Conservation (phyloP, 768 basidiomycete genomes). For the Trametopsis cervina region DNA sequence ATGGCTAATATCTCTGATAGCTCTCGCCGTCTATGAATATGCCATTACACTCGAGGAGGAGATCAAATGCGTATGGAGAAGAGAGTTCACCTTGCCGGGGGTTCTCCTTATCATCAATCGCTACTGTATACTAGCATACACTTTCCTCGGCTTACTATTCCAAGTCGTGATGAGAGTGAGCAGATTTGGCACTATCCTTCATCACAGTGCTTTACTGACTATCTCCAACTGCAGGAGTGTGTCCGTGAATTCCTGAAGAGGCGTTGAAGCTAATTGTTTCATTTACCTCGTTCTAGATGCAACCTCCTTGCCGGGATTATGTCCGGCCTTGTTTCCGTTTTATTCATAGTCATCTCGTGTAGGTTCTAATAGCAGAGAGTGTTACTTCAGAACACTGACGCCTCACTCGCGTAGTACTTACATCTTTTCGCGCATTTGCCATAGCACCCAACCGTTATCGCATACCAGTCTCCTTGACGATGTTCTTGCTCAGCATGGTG, state of each 20-base stretch:
- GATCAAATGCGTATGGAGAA: background rate
- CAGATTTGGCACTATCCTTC: background rate
- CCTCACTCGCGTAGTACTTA: background rate
- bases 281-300: background rate
- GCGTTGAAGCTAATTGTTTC: background rate
- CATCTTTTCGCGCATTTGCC: constrained; percentile 2
- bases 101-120: constrained; percentile 1
- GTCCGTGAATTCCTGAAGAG: background rate
- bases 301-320: background rate
- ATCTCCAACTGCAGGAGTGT: background rate
- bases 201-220: background rate
- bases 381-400: background rate
- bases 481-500: background rate
- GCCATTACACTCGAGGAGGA: constrained; percentile 1
- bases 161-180: background rate
- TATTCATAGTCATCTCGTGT: background rate
- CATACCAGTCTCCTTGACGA: background rate
- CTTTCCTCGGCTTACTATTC: background rate
- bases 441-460: background rate
- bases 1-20: no score
- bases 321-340: background rate
- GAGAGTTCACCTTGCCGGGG: background rate
- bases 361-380: no score
- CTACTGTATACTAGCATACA: constrained; percentile 1
- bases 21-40: constrained; percentile 1